Conservation (phyloP, 805 yeast species). For the Candida boidinii region DNA sequence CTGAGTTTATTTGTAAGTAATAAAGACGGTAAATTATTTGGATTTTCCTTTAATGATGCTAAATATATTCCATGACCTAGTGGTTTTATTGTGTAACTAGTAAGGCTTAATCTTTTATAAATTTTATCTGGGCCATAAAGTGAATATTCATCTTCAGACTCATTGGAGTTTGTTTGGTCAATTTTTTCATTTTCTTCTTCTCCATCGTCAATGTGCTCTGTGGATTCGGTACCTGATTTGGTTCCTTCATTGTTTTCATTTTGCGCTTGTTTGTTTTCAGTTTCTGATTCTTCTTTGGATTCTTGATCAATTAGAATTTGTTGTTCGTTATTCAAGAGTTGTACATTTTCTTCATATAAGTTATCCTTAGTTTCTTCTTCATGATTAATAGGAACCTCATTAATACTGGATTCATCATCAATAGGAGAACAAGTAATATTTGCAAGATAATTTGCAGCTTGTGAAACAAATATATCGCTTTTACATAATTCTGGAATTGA, state of each 20-base stretch:
- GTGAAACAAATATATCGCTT: constrained; percentile 12
- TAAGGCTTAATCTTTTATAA: not conserved
- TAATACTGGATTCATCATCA: no score
- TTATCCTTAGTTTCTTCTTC: no score
- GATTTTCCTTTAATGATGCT: constrained; percentile 4
- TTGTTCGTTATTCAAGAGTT: no score
- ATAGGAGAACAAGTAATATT: constrained; percentile 15
- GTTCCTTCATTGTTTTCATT: no score
- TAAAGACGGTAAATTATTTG: constrained; percentile 1
- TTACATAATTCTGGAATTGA: constrained; percentile 17
- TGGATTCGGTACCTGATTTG: no score
- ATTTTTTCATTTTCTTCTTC: no score
- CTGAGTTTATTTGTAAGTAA: not conserved
- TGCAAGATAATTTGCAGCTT: constrained; percentile 3
- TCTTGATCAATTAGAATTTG: not conserved
- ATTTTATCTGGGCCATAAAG: not conserved
- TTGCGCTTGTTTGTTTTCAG: no score
- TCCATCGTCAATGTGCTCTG: no score
- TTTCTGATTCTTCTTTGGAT: not conserved
- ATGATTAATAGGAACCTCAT: no score
- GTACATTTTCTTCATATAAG: no score
- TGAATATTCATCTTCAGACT: no score
- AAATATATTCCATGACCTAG: constrained; percentile 12
- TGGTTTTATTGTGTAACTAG: constrained; percentile 2
- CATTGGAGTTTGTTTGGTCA: no score